A percentile compares a stretch with the other conserved stretches of the same genome.
Conservation (phyloP, 2,329 filamentous ascomycete genomes). For the Tolypocladium album region DNA sequence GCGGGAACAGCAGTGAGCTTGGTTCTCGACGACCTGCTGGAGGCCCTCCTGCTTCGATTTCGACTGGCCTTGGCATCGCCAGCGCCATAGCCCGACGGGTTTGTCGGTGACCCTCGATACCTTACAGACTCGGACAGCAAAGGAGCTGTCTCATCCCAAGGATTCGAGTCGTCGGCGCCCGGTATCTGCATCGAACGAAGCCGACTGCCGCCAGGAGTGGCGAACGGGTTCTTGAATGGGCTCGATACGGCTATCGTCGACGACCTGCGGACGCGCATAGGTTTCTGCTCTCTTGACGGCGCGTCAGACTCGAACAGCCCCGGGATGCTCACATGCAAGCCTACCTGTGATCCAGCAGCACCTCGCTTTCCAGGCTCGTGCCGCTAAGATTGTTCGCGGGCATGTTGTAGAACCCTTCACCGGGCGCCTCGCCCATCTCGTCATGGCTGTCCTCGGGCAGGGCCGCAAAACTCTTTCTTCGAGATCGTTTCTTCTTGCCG, state of each 20-base stretch:
- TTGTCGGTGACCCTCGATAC: conserved; percentile 10
- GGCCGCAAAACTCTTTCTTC: conserved; percentile 71
- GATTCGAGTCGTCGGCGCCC: conserved; percentile 32
- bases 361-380: conserved; percentile 83
- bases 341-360: conserved; percentile 75
- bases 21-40: conserved; percentile 39
- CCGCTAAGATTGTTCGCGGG: conserved; percentile 56
- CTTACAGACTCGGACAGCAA: conserved; percentile 33
- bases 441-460: conserved; percentile 43
- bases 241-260: conserved; percentile 30
- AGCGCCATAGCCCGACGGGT: conserved; percentile 29
- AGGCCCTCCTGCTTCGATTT: conserved; percentile 32
- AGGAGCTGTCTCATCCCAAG: conserved; percentile 40
- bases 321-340: conserved; percentile 5
- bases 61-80: conserved; percentile 23
- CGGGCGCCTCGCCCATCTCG: conserved; percentile 20
- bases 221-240: conserved; percentile 24
- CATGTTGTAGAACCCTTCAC: conserved; percentile 38
- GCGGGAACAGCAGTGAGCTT: conserved; percentile 22
- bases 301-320: neutral
- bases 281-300: conserved; percentile 40
- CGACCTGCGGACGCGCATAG: conserved; percentile 53
- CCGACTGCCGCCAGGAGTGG: conserved; percentile 18
- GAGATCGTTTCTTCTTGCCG: conserved; percentile 65
- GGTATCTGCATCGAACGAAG: conserved; percentile 23